A percentile compares a stretch with the other conserved stretches of the same genome.
Evolutionary conservation across 148 eudicot species (phyloP).

Genomic region (Dysphania ambrosioides): DNA sequence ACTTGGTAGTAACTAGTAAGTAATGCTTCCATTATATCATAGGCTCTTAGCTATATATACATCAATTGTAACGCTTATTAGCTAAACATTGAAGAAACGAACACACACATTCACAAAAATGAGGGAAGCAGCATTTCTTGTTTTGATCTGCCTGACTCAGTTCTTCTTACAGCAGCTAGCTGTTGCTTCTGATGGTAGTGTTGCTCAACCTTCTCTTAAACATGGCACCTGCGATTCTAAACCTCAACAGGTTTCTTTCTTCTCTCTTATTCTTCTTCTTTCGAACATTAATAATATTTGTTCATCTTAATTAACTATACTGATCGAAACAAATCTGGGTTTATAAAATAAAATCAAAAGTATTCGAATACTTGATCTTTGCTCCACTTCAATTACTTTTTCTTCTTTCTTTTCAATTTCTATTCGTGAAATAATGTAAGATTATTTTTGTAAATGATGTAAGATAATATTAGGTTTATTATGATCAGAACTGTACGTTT

Average conservation of each 20-base stretch:
- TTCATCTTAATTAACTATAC: too few species aligned
- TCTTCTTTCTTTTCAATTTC: too few species aligned
- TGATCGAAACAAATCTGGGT: too few species aligned
- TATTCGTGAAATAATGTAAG: too few species aligned
- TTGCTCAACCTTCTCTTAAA: background rate
- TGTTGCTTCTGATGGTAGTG: conserved; percentile 12
- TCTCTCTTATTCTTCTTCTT: background rate
- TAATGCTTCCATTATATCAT: background rate
- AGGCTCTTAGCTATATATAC: background rate
- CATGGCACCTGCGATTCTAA: conserved; percentile 1
- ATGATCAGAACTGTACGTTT: too few species aligned
- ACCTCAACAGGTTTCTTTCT: conserved; percentile 24
- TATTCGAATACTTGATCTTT: too few species aligned
- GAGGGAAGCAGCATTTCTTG: background rate
- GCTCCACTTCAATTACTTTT: too few species aligned
- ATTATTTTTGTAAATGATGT: too few species aligned
- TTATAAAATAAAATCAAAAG: too few species aligned
- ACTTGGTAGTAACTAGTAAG: background rate
- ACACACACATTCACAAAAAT: conserved; percentile 5
- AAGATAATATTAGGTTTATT: too few species aligned
- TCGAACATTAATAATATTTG: too few species aligned
- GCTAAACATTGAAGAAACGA: background rate
- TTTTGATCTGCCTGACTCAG: conserved; percentile 6
- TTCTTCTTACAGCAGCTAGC: conserved; percentile 1
- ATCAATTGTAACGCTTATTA: background rate